Evolutionary conservation across 2,329 filamentous ascomycete genomes (phyloP).

Genomic region (Cladophialophora chaetospira): DNA sequence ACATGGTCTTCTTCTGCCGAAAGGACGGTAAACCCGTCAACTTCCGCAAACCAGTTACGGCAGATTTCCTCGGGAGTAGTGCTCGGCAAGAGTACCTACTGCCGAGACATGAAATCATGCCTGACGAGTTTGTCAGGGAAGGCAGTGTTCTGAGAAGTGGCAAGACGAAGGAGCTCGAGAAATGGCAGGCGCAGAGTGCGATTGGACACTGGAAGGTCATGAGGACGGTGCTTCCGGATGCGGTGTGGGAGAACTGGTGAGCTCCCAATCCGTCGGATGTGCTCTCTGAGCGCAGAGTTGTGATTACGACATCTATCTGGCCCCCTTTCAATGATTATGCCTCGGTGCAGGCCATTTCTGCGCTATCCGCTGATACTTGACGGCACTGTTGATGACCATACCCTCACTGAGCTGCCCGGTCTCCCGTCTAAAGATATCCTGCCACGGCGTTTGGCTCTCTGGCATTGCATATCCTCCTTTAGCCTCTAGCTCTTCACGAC

Average conservation of each 20-base stretch:
- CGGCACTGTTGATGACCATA: conserved; percentile 51
- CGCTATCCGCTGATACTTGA: conserved; percentile 52
- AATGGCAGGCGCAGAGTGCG: conserved; percentile 75
- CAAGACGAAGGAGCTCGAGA: conserved; percentile 66
- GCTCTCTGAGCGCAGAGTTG: no score
- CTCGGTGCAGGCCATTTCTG: conserved; percentile 45
- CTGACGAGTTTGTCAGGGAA: conserved; percentile 47
- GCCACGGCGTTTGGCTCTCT: conserved; percentile 54
- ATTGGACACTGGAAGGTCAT: conserved; percentile 90
- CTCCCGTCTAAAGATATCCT: conserved; percentile 53
- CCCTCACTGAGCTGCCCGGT: conserved; percentile 49
- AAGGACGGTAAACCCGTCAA: conserved; percentile 57
- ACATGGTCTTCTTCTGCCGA: conserved; percentile 93
- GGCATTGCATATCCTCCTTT: conserved; percentile 44
- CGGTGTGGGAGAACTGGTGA: conserved; percentile 88
- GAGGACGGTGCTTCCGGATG: conserved; percentile 74
- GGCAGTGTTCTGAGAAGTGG: conserved; percentile 61
- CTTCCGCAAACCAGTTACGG: conserved; percentile 66
- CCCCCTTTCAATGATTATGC: conserved; percentile 47
- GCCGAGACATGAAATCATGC: conserved; percentile 70
- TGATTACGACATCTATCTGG: not conserved
- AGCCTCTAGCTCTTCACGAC: conserved; percentile 43
- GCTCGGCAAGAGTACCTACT: conserved; percentile 70
- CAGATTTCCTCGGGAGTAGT: conserved; percentile 72
- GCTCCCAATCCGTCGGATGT: no score